Evolutionary conservation across 768 basidiomycete genomes (phyloP).

Genomic region (Lanmaoa pseudosensibilis): DNA sequence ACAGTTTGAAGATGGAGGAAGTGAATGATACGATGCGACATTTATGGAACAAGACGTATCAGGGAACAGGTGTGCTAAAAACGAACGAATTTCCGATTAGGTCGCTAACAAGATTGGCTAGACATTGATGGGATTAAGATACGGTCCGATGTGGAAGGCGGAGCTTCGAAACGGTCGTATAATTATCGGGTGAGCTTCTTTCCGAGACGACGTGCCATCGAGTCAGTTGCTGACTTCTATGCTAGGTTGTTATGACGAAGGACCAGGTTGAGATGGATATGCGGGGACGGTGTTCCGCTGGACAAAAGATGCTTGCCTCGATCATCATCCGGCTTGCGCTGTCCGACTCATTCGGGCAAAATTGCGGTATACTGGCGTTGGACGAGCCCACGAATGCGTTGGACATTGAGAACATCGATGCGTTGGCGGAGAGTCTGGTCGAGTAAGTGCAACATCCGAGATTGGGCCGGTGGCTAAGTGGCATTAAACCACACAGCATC

Average conservation of each 20-base stretch:
- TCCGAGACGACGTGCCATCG: slow-evolving; percentile 1
- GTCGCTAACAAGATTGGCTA: slow-evolving; percentile 34
- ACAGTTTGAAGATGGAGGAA: slow-evolving; percentile 97
- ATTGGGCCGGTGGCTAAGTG: not conserved
- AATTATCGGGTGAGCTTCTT: slow-evolving; percentile 80
- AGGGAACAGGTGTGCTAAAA: slow-evolving; percentile 80
- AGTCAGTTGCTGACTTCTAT: slow-evolving; percentile 16
- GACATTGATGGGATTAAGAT: slow-evolving; percentile 99
- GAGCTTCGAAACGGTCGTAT: slow-evolving; percentile 87
- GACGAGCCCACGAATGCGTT: slow-evolving; percentile 99
- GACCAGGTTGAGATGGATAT: slow-evolving; percentile 99
- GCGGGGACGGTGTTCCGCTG: slow-evolving; percentile 97
- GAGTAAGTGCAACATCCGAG: slow-evolving; percentile 61
- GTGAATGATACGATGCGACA: slow-evolving; percentile 98
- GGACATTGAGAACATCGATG: slow-evolving; percentile 94
- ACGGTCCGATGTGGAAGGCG: slow-evolving; percentile 89
- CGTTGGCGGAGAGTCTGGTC: slow-evolving; percentile 85
- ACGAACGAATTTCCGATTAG: not conserved
- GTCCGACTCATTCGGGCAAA: slow-evolving; percentile 96
- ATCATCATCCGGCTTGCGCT: slow-evolving; percentile 97
- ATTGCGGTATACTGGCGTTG: slow-evolving; percentile 95
- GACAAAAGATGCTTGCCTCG: slow-evolving; percentile 97
- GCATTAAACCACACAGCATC: slow-evolving; percentile 52
- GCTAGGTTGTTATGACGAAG: slow-evolving; percentile 96
- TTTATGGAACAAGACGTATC: slow-evolving; percentile 98